Conservation (phyloP, 2,329 filamentous ascomycete species). For the Sporothrix curviconia region DNA sequence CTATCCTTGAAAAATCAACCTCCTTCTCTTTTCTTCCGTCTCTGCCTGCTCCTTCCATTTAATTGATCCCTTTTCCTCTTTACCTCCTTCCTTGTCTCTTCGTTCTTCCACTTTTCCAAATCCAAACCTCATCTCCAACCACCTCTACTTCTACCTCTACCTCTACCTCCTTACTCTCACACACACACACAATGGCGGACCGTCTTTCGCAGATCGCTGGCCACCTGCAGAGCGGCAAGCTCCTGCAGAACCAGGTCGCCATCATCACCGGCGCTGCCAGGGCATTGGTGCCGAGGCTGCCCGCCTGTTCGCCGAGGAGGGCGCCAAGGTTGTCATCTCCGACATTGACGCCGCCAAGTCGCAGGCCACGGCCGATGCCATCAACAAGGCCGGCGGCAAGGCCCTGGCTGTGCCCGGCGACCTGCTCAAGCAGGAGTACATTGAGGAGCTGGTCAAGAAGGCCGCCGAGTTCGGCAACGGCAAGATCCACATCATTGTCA, state of each 20-base stretch:
- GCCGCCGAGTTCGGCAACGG: slow-evolving; percentile 74
- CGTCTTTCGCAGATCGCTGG: slow-evolving; percentile 65
- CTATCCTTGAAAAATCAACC: neutral
- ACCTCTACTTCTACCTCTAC: neutral
- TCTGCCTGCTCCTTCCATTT: neutral
- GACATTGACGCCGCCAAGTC: slow-evolving; percentile 77
- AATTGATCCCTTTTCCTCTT: neutral
- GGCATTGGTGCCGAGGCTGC: slow-evolving; percentile 84
- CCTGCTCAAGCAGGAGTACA: slow-evolving; percentile 64
- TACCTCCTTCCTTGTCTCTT: neutral
- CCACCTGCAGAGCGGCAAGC: slow-evolving; percentile 74
- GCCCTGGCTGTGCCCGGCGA: slow-evolving; percentile 73
- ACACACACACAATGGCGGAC: slow-evolving; percentile 38
- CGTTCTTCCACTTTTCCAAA: neutral
- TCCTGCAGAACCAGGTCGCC: slow-evolving; percentile 73
- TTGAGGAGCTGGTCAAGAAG: slow-evolving; percentile 64
- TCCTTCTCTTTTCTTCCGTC: neutral
- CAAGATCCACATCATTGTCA: slow-evolving; percentile 87
- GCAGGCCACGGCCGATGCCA: slow-evolving; percentile 58
- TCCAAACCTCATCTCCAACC: neutral
- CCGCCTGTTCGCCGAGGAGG: slow-evolving; percentile 77
- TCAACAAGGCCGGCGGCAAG: slow-evolving; percentile 59
- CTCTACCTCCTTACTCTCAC: neutral
- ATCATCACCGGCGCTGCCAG: slow-evolving; percentile 85
- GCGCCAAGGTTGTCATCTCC: slow-evolving; percentile 74